Base-by-base conservation (phyloP, 345 rosid genomes). In the Citrus sp. region DNA sequence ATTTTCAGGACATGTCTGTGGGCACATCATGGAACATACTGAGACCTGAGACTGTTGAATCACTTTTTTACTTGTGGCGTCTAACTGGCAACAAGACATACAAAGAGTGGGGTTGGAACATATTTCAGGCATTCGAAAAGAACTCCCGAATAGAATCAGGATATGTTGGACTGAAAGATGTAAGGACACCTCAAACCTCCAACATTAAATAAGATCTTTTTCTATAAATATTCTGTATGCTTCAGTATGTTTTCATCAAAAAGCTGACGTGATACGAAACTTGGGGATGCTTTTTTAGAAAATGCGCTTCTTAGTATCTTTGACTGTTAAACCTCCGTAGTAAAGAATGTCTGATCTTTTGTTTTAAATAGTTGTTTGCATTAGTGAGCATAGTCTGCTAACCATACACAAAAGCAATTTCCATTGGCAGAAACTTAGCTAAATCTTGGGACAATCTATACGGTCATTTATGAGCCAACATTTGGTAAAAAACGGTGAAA, bases 61-160 rank as follows among this genome's bases (percentile, higher is more conserved):
- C 99, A 0, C 93, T 97, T 35, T 93, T 94, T 81, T 97, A 97
- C 81, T 88, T 94, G 54, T 97, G 97, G 97, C 97, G 99, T 54
- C 78, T 94, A 34, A 97, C 99, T 35, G 99, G 99, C 42, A 97
- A 93, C 82, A 88, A 78, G 81, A 97, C 99, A 22, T 97, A 94
- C 85, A 91, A 89, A 81, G 99, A 97, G 51, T 97, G 98, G 99
- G 99, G 94, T 79, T 97, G 99, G 99, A 88, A 92, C 83, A 97
- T 97, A 72, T 97, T 97, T 73, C 87, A 94, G 83, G 98, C 98
- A 59, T 97, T 97, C 80, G 98, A 94, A 78, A 94, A 85, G 88
- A 92, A 92, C 84, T 97, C 98, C 27, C 98, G 97, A 22, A 70
- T 88, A 38, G 97, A 92, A 76, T 75, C 91, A 1, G 98, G 99